Evolutionary conservation across 495 filamentous ascomycete species (phyloP).

Genomic region (Penicillium roqueforti): DNA sequence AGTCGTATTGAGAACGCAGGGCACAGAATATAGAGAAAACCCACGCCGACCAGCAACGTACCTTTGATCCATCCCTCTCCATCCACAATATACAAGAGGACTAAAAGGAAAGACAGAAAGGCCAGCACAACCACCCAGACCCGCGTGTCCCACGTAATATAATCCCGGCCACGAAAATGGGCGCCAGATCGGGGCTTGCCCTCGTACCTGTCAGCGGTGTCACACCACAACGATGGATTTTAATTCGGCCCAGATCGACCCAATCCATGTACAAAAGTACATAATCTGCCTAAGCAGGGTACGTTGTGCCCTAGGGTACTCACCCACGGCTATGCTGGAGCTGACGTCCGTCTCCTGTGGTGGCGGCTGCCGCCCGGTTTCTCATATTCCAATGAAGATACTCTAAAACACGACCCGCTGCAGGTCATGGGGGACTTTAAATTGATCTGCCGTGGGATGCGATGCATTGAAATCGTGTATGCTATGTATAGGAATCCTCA

Average conservation of each 20-base stretch:
- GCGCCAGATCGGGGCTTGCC: slow-evolving; percentile 17
- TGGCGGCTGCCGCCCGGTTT: slow-evolving; percentile 4
- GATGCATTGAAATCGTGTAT: background rate
- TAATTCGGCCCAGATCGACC: slow-evolving; percentile 20
- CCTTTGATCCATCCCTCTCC: background rate
- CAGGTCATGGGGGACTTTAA: slow-evolving; percentile 9
- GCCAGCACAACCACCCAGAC: background rate
- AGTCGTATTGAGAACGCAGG: slow-evolving; percentile 1
- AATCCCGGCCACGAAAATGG: slow-evolving; percentile 9
- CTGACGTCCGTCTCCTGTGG: slow-evolving; percentile 12
- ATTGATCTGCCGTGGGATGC: slow-evolving; percentile 12
- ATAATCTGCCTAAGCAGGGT: background rate
- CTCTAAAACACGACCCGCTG: slow-evolving; percentile 4
- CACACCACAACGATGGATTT: slow-evolving; percentile 23
- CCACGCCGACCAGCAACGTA: background rate
- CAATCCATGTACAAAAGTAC: slow-evolving; percentile 3
- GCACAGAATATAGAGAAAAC: background rate
- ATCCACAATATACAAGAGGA: background rate
- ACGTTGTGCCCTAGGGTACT: background rate
- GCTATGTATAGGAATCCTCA: background rate
- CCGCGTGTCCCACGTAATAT: slow-evolving; percentile 19
- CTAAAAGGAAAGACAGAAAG: background rate
- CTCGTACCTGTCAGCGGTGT: slow-evolving; percentile 23
- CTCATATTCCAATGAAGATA: background rate
- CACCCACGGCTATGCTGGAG: slow-evolving; percentile 2